Evolutionary conservation across 139 green algal species (phyloP).

Genomic region (Pycnococcus provasolii): DNA sequence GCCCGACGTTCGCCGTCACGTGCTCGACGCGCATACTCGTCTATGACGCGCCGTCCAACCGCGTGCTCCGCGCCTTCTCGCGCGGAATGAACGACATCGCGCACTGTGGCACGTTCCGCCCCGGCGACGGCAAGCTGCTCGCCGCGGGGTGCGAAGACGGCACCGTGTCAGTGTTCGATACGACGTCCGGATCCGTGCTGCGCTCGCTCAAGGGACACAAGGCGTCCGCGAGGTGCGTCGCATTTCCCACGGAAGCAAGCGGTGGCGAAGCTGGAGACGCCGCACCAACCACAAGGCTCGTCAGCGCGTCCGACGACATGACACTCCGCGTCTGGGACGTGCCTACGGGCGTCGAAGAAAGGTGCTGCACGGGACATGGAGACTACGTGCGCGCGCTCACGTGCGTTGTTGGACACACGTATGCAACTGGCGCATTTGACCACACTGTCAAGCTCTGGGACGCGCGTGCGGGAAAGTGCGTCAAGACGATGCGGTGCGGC

Average conservation of each 20-base stretch:
- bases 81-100: no score
- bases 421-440: conserved; percentile 17
- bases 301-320: conserved; percentile 1
- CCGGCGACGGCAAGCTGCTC: conserved; percentile 1
- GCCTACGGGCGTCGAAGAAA: background rate
- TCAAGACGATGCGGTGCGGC: conserved; percentile 10
- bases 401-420: background rate
- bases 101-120: no score
- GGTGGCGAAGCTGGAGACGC: no score
- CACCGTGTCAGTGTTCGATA: conserved; percentile 21
- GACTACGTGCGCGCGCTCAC: conserved; percentile 14
- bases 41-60: no score
- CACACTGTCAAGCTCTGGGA: conserved; percentile 21
- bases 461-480: background rate
- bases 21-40: no score
- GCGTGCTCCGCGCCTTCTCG: no score
- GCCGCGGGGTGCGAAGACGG: conserved; percentile 26
- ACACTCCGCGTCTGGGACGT: conserved; percentile 20
- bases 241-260: no score
- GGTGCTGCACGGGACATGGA: conserved; percentile 6
- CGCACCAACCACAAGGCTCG: no score
- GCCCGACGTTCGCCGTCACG: no score
- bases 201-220: conserved; percentile 5
- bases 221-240: no score
- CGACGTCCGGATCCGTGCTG: conserved; percentile 8